Evolutionary conservation across 2,329 filamentous ascomycete genomes (phyloP).

Genomic region (Aspergillus latus): DNA sequence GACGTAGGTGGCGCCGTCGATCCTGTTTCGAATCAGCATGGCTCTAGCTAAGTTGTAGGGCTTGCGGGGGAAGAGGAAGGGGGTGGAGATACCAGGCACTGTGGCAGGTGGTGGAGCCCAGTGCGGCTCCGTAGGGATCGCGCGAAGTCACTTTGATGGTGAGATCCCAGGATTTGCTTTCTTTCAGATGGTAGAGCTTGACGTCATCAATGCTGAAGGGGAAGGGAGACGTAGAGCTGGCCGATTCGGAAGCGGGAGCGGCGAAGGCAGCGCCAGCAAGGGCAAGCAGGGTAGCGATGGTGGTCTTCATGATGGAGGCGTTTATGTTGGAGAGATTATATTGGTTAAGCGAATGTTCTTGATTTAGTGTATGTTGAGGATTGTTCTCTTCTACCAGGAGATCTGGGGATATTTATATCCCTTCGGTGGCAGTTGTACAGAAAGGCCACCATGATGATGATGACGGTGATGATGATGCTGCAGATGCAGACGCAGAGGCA

Average conservation of each 20-base stretch:
- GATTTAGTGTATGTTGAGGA: neutral
- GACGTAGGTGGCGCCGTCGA: slow-evolving; percentile 2
- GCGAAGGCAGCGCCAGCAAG: neutral
- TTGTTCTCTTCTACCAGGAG: too few species aligned
- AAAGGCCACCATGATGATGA: too few species aligned
- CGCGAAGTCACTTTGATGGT: slow-evolving; percentile 3
- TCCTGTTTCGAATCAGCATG: slow-evolving; percentile 1
- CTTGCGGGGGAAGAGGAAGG: neutral
- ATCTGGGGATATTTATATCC: neutral
- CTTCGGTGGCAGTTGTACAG: too few species aligned
- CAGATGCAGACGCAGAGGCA: too few species aligned
- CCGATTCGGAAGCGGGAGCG: neutral
- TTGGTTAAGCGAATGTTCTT: neutral
- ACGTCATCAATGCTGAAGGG: slow-evolving; percentile 10
- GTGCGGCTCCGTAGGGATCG: neutral
- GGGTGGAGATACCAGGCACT: slow-evolving; percentile 1
- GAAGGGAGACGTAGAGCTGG: neutral
- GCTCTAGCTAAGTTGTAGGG: neutral
- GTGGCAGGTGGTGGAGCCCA: neutral
- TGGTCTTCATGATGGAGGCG: slow-evolving; percentile 3
- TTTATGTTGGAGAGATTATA: neutral
- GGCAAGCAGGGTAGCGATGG: slow-evolving; percentile 1
- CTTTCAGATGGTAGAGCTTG: slow-evolving; percentile 8
- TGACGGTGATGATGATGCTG: too few species aligned
- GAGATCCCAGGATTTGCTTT: slow-evolving; percentile 10